These are phyloP conservation scores for Thielaviopsis punctulata DNA, from an alignment of 2,329 filamentous ascomycete genomes.

Conservation along the genomic window DNA sequence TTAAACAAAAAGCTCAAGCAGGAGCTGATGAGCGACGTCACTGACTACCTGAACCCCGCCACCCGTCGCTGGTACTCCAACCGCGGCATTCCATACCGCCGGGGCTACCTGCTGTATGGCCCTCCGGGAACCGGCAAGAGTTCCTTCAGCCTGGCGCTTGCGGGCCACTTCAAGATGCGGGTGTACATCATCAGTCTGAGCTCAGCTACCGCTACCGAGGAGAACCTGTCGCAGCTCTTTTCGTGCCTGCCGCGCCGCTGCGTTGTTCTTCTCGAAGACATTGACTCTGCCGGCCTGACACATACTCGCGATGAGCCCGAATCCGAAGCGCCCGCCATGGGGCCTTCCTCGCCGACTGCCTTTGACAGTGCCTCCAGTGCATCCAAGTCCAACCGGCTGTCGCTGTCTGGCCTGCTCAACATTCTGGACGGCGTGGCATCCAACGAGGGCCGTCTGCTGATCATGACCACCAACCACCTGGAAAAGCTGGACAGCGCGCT, in stretches of 20 bases:
- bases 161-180: constrained; percentile 50
- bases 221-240: constrained; percentile 47
- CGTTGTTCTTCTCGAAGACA: constrained; percentile 59
- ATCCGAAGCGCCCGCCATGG: constrained; percentile 1
- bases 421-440: constrained; percentile 59
- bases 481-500: constrained; percentile 45
- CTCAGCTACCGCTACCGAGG: constrained; percentile 44
- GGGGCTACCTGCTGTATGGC: constrained; percentile 68
- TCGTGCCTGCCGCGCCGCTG: constrained; percentile 50
- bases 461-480: constrained; percentile 49
- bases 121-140: constrained; percentile 70
- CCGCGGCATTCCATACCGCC: constrained; percentile 68
- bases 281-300: constrained; percentile 55
- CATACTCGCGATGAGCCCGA: constrained; percentile 31
- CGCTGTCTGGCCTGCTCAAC: constrained; percentile 63
- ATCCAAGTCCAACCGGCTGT: constrained; percentile 27
- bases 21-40: constrained; percentile 40
- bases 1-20: constrained; percentile 43
- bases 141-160: constrained; percentile 51
- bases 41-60: constrained; percentile 43
- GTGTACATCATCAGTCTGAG: constrained; percentile 58
- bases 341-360: not conserved
- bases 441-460: constrained; percentile 43
- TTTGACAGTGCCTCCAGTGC: not conserved
- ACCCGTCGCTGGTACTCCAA: constrained; percentile 67